These are phyloP conservation scores for Gymnopilus junonius DNA, from an alignment of 768 basidiomycete genomes.

Conservation along the genomic window DNA sequence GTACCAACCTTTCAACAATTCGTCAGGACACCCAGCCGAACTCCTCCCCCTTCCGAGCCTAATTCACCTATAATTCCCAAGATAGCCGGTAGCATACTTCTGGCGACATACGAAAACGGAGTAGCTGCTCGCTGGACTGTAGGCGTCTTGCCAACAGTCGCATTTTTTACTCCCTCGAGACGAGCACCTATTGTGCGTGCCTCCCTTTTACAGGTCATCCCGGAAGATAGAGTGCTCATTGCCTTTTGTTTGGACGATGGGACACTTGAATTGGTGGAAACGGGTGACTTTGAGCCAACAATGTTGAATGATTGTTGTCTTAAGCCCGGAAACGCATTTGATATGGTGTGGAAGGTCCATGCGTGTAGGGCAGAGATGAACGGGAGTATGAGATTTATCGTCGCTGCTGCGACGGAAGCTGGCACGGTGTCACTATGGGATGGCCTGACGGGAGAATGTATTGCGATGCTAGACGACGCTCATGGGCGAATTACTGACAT, in stretches of 20 bases:
- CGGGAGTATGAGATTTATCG: constrained; percentile 53
- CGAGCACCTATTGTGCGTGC: constrained; percentile 49
- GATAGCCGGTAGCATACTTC: constrained; percentile 30
- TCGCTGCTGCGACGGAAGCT: constrained; percentile 65
- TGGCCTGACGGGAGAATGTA: constrained; percentile 63
- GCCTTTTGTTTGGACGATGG: constrained; percentile 72
- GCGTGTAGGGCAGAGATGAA: constrained; percentile 56
- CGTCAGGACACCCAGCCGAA: constrained; percentile 14
- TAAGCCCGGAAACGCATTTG: constrained; percentile 60
- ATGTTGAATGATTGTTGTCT: constrained; percentile 52
- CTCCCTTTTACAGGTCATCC: constrained; percentile 51
- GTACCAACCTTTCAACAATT: constrained; percentile 23
- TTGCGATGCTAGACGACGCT: constrained; percentile 62
- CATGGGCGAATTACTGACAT: constrained; percentile 63
- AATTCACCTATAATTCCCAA: constrained; percentile 31
- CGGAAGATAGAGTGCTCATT: constrained; percentile 51
- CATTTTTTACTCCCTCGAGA: constrained; percentile 48
- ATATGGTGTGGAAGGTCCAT: constrained; percentile 57
- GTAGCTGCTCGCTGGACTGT: constrained; percentile 58
- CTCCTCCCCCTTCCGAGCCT: constrained; percentile 35
- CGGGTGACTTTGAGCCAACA: constrained; percentile 45
- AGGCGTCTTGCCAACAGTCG: constrained; percentile 31
- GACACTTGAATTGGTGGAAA: constrained; percentile 62
- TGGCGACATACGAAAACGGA: constrained; percentile 66
- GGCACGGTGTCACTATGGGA: constrained; percentile 83